Percentiles rank a stretch among this genome's conserved stretches.
These are phyloP conservation scores for Naganishia sp. DNA, from an alignment of 1,284 basidiomycete genomes.

Conservation along the genomic window DNA sequence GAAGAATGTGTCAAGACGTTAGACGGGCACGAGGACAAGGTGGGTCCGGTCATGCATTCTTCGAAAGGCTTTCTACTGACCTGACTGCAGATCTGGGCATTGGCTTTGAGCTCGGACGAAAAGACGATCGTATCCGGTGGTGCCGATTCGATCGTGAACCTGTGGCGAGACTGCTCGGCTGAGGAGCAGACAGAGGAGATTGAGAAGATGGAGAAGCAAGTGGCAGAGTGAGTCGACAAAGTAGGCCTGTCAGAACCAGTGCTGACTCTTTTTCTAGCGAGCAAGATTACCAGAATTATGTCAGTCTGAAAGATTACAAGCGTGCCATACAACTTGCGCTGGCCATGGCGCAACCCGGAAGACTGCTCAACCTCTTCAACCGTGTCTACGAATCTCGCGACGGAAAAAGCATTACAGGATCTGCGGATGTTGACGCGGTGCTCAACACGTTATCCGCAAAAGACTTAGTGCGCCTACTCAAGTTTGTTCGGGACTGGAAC, in stretches of 20 bases:
- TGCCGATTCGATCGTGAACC: constrained; percentile 87
- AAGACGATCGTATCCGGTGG: constrained; percentile 83
- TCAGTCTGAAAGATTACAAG: constrained; percentile 83
- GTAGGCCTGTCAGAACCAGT: no score
- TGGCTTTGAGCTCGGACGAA: constrained; percentile 76
- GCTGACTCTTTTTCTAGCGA: constrained; percentile 61
- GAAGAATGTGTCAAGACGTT: constrained; percentile 85
- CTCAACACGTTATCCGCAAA: constrained; percentile 68
- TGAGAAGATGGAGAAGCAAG: constrained; percentile 66
- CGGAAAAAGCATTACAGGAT: constrained; percentile 61
- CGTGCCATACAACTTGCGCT: constrained; percentile 88
- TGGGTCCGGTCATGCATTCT: constrained; percentile 47
- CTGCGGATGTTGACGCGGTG: constrained; percentile 74
- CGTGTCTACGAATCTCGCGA: constrained; percentile 55
- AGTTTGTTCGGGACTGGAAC: constrained; percentile 91
- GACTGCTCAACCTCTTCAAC: constrained; percentile 78
- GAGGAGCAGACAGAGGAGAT: constrained; percentile 70
- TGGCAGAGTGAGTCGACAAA: constrained; percentile 67
- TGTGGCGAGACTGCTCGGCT: constrained; percentile 91
- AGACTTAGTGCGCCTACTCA: constrained; percentile 78
- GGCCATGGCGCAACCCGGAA: constrained; percentile 87
- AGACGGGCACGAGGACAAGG: constrained; percentile 96
- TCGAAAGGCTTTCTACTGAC: constrained; percentile 13
- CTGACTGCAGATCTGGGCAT: constrained; percentile 74
- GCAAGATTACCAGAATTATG: constrained; percentile 91